Evolutionary conservation across 768 basidiomycete species (phyloP).

Genomic region (Lactifluus rugatus): DNA sequence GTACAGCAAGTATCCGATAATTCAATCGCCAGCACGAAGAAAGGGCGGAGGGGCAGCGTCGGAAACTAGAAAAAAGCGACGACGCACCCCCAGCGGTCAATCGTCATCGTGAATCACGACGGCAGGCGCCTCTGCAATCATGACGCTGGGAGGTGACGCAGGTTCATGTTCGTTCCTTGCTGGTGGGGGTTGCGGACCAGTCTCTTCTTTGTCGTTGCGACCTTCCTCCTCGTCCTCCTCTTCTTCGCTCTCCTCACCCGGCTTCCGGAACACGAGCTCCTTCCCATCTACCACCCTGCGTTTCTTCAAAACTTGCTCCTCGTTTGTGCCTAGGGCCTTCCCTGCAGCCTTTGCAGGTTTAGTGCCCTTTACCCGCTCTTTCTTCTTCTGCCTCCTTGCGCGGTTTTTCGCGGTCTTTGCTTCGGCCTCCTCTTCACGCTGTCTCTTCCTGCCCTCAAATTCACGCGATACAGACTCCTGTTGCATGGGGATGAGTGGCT

Average conservation of each 20-base stretch:
- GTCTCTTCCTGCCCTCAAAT: conserved; percentile 65
- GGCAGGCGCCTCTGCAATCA: conserved; percentile 29
- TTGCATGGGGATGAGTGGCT: background rate
- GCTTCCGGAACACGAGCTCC: conserved; percentile 49
- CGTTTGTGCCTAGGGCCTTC: conserved; percentile 23
- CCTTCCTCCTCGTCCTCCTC: conserved; percentile 24
- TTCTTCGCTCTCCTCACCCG: conserved; percentile 41
- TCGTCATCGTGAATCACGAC: conserved; percentile 47
- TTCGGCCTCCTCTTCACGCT: conserved; percentile 61
- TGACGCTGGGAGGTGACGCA: conserved; percentile 6
- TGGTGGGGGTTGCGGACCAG: conserved; percentile 21
- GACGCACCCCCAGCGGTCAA: conserved; percentile 21
- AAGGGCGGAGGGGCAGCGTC: background rate
- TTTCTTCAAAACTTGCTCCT: conserved; percentile 56
- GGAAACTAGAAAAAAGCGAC: background rate
- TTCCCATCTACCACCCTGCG: conserved; percentile 71
- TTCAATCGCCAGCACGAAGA: background rate
- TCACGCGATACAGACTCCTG: conserved; percentile 66
- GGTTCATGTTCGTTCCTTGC: background rate
- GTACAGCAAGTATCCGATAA: background rate
- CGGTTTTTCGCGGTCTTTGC: conserved; percentile 94
- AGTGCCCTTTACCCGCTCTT: conserved; percentile 48
- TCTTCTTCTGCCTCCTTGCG: conserved; percentile 89
- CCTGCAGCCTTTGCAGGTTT: conserved; percentile 24
- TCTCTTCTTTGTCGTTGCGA: conserved; percentile 21